phyloP scores from a whole-genome alignment of 2,329 filamentous ascomycete genomes.

The Karstenula rhodostoma region DNA sequence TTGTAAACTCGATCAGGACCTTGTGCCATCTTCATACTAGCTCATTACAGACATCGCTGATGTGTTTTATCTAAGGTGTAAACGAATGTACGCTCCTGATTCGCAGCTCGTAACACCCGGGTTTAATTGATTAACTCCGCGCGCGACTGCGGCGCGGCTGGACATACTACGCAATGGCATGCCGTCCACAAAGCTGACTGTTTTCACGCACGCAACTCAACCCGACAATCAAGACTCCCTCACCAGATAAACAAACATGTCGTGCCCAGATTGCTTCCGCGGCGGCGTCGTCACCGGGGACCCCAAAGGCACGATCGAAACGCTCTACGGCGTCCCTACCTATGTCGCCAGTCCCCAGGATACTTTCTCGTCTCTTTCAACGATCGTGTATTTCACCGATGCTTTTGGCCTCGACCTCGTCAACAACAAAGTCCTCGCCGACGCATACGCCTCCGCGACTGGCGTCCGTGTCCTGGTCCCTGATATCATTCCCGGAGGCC shows the following conservation, averaged over 20 bases:
- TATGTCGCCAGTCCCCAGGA: conserved; percentile 26
- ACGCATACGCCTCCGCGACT: conserved; percentile 27
- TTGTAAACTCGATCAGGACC: not conserved
- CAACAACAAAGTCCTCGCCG: conserved; percentile 37
- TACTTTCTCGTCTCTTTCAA: conserved; percentile 17
- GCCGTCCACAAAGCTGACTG: not conserved
- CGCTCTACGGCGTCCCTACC: conserved; percentile 24
- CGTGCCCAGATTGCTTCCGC: conserved; percentile 36
- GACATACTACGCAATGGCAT: not conserved
- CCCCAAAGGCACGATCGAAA: conserved; percentile 20
- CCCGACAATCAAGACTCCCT: not conserved
- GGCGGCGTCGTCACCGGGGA: conserved; percentile 26
- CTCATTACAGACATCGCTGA: not conserved
- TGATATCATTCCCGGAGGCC: conserved; percentile 34
- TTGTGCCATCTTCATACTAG: not conserved
- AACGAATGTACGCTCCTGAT: not conserved
- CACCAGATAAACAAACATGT: conserved; percentile 18
- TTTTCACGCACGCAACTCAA: not conserved
- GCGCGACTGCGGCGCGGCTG: not conserved
- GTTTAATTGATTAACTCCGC: not conserved
- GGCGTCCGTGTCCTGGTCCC: conserved; percentile 31
- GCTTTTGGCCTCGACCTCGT: conserved; percentile 34
- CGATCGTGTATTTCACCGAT: conserved; percentile 35
- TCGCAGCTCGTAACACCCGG: not conserved
- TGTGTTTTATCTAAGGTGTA: not conserved